Evolutionary conservation across 2,329 filamentous ascomycete genomes (phyloP).

Genomic region (Aspergillus sp.): DNA sequence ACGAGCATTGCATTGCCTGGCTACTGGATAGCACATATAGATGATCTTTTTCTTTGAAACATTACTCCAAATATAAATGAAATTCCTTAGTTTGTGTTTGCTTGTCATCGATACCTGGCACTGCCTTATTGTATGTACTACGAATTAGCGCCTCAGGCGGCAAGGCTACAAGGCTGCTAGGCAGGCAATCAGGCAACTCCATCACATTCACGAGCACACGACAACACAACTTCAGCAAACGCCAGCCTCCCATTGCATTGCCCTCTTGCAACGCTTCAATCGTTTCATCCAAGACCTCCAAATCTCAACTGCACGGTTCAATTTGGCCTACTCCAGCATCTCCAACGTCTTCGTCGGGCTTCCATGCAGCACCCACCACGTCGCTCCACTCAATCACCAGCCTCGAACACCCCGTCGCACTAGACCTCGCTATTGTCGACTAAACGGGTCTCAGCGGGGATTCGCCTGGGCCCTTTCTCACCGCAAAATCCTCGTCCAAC

Average conservation of each 20-base stretch:
- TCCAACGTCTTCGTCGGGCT: conserved; percentile 19
- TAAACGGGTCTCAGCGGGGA: conserved; percentile 17
- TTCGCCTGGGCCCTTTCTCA: conserved; percentile 16
- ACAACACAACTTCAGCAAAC: conserved; percentile 5
- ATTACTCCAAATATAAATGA: not conserved
- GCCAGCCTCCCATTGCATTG: not conserved
- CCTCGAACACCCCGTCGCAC: conserved; percentile 17
- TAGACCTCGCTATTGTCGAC: conserved; percentile 6
- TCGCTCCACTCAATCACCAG: conserved; percentile 15
- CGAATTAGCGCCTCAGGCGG: not conserved
- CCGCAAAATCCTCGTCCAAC: conserved; percentile 19
- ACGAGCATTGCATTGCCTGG: too few species aligned
- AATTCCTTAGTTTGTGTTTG: not conserved
- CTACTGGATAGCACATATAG: not conserved
- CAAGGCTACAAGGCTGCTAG: not conserved
- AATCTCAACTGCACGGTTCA: not conserved
- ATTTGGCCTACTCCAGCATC: not conserved
- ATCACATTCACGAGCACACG: not conserved
- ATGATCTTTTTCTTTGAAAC: not conserved
- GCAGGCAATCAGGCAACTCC: not conserved
- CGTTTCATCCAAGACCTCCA: conserved; percentile 3
- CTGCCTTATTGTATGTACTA: not conserved
- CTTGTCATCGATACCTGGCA: too few species aligned
- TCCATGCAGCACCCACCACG: conserved; percentile 30
- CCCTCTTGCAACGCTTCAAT: not conserved